A percentile compares a stretch with the other conserved stretches of the same genome.
These are phyloP conservation scores for Heterobasidion parviporum DNA, from an alignment of 1,284 basidiomycete species.

Conservation along the genomic window DNA sequence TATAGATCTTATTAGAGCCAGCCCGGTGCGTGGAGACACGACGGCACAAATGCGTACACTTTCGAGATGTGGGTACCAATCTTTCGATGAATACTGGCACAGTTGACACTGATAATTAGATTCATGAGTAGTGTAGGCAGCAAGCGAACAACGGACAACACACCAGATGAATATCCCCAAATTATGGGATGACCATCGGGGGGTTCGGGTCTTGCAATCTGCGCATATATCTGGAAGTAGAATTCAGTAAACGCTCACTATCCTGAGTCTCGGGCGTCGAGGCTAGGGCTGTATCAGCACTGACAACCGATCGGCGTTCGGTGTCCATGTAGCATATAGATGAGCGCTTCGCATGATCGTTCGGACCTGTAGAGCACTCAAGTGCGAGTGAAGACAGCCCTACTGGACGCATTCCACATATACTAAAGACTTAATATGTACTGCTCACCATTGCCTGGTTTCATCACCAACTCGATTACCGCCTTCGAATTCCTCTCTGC, in stretches of 20 bases:
- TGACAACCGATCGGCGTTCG: too few relatives aligned
- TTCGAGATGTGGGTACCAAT: slow-evolving; percentile 82
- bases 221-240: slow-evolving; percentile 61
- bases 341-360: too few relatives aligned
- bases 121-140: not conserved
- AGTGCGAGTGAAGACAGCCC: too few relatives aligned
- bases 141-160: slow-evolving; percentile 13
- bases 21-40: not conserved
- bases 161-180: slow-evolving; percentile 79
- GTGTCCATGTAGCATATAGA: too few relatives aligned
- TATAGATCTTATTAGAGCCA: slow-evolving; percentile 19
- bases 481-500: slow-evolving; percentile 63
- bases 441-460: slow-evolving; percentile 68
- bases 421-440: not conserved
- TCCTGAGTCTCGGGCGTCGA: not conserved
- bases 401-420: too few relatives aligned
- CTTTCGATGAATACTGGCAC: slow-evolving; percentile 83
- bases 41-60: slow-evolving; percentile 47
- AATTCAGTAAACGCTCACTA: not conserved
- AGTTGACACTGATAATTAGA: slow-evolving; percentile 48
- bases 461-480: slow-evolving; percentile 54
- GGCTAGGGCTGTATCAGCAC: too few relatives aligned
- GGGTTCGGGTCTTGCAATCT: slow-evolving; percentile 71
- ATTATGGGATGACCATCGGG: slow-evolving; percentile 79
- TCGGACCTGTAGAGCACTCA: too few relatives aligned